These are phyloP conservation scores for Cercospora janseana DNA, from an alignment of 2,329 filamentous ascomycete genomes.

Conservation along the genomic window DNA sequence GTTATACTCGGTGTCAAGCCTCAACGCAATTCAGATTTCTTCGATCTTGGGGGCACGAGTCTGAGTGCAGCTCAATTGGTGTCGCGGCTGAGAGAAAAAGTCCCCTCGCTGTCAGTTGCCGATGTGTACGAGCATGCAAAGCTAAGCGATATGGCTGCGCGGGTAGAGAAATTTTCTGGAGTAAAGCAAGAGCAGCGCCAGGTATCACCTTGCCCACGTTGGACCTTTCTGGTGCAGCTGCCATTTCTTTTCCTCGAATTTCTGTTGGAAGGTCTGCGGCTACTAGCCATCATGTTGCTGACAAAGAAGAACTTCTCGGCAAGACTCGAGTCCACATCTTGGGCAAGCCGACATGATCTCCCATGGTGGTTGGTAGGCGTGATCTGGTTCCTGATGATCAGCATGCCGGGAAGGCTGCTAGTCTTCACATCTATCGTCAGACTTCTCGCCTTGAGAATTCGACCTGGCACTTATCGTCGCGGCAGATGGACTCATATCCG, in stretches of 20 bases:
- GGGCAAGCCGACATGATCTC: conserved; percentile 6
- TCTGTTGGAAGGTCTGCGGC: conserved; percentile 7
- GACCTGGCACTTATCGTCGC: conserved; percentile 7
- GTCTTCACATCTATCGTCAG: conserved; percentile 2
- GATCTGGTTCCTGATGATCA: conserved; percentile 8
- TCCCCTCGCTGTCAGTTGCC: conserved; percentile 6
- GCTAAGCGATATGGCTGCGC: conserved; percentile 3
- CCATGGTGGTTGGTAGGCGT: conserved; percentile 5
- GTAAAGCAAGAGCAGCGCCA: not conserved
- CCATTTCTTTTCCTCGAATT: conserved; percentile 3
- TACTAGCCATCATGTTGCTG: conserved; percentile 10
- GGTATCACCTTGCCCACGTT: conserved; percentile 4
- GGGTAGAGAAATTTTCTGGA: conserved; percentile 4
- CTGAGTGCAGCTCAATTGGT: conserved; percentile 13
- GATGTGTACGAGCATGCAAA: conserved; percentile 8
- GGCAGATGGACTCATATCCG: conserved; percentile 12
- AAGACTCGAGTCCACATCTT: conserved; percentile 3
- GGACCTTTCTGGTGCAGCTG: conserved; percentile 9
- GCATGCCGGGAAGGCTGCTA: conserved; percentile 5
- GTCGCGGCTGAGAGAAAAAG: conserved; percentile 1
- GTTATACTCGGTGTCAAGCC: conserved; percentile 9
- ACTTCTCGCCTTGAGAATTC: conserved; percentile 1
- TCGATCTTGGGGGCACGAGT: conserved; percentile 14
- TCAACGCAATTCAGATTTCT: conserved; percentile 6
- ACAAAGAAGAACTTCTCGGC: conserved; percentile 8